Percentiles rank a stretch among this genome's conserved stretches.
Conservation (phyloP, 495 filamentous ascomycete species). For the Trichoderma erinaceum region DNA sequence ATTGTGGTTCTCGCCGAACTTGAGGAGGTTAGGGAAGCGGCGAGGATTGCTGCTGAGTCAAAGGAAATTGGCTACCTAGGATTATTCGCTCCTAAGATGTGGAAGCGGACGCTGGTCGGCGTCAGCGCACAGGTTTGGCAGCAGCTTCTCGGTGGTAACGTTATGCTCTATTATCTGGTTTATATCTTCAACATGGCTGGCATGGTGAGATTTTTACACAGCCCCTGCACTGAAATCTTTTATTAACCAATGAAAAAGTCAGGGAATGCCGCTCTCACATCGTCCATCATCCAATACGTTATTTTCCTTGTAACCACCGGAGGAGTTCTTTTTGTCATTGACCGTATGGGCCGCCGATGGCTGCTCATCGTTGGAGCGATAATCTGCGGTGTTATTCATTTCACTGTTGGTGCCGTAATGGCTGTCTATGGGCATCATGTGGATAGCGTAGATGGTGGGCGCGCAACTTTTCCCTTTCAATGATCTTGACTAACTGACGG, state of each 20-base stretch:
- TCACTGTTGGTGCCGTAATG: conserved; percentile 54
- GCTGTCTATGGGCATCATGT: conserved; percentile 33
- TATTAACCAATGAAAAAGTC: conserved; percentile 17
- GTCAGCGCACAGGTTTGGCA: conserved; percentile 75
- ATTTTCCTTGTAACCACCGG: conserved; percentile 45
- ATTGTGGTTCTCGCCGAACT: conserved; percentile 59
- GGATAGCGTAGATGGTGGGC: conserved; percentile 17
- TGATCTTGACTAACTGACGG: neutral
- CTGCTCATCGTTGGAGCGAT: conserved; percentile 50
- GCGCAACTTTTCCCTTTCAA: neutral
- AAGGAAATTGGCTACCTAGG: conserved; percentile 50
- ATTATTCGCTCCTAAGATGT: conserved; percentile 55
- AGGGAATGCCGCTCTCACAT: conserved; percentile 54
- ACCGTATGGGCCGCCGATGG: conserved; percentile 45
- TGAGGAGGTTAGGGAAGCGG: conserved; percentile 59
- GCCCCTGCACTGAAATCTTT: neutral
- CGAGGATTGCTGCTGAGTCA: conserved; percentile 55
- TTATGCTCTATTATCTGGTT: conserved; percentile 51
- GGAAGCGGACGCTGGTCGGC: conserved; percentile 62
- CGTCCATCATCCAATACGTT: conserved; percentile 56
- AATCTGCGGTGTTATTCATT: conserved; percentile 54
- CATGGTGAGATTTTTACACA: conserved; percentile 20
- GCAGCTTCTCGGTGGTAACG: conserved; percentile 68
- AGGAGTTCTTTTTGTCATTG: conserved; percentile 38
- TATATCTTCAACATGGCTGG: conserved; percentile 56